Evolutionary conservation across 2,329 filamentous ascomycete genomes (phyloP).

Genomic region (Xylaria polymorpha): DNA sequence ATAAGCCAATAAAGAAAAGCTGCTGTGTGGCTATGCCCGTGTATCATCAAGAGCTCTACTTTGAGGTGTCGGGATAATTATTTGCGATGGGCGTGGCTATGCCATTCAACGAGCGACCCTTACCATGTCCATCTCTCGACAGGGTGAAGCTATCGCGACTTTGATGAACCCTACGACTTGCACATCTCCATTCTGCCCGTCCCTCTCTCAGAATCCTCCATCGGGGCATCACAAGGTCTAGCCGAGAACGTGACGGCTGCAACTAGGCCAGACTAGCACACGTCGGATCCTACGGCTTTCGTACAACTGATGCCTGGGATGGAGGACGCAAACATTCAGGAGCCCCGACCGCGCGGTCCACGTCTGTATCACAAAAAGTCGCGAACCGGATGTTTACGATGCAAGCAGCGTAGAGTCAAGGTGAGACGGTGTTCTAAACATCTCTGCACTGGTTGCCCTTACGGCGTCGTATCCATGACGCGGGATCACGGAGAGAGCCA

Average conservation of each 20-base stretch:
- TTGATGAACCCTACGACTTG: background rate
- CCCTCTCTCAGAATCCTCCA: conserved; percentile 2
- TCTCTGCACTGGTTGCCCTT: conserved; percentile 5
- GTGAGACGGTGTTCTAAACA: conserved; percentile 35
- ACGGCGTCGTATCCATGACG: background rate
- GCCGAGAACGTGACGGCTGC: conserved; percentile 29
- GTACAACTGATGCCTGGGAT: conserved; percentile 32
- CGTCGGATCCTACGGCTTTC: conserved; percentile 29
- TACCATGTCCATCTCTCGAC: conserved; percentile 3
- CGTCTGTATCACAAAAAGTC: conserved; percentile 52
- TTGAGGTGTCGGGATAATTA: background rate
- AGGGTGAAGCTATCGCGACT: conserved; percentile 15
- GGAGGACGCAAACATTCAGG: conserved; percentile 39
- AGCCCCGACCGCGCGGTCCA: conserved; percentile 46
- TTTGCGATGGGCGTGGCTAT: conserved; percentile 18
- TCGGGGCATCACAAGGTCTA: conserved; percentile 1
- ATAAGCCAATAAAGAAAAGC: background rate
- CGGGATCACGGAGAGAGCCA: conserved; percentile 4
- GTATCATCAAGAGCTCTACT: conserved; percentile 21
- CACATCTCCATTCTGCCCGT: background rate
- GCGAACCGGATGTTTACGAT: conserved; percentile 48
- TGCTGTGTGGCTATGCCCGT: conserved; percentile 28
- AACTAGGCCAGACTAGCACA: conserved; percentile 25
- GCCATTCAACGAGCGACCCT: conserved; percentile 18
- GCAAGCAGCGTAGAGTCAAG: conserved; percentile 50